Evolutionary conservation across 1,139 yeast genomes (phyloP).

Genomic region (Hanseniaspora uvarum): DNA sequence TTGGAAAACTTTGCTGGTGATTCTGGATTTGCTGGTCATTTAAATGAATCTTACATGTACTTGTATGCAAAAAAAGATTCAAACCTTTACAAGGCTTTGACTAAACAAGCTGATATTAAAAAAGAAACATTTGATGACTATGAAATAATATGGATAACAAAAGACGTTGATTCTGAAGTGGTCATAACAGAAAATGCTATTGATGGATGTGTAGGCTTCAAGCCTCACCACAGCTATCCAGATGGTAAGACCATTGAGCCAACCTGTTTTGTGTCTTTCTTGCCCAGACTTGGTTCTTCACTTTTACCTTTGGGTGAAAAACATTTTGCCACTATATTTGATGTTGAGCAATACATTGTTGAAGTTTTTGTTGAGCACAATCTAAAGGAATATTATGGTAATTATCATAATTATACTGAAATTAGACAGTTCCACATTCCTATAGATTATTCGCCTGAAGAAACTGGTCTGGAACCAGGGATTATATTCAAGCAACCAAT

Average conservation of each 20-base stretch:
- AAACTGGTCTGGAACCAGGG: slow-evolving; percentile 15
- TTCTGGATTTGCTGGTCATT: slow-evolving; percentile 26
- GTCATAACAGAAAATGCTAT: slow-evolving; percentile 23
- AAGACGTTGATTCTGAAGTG: slow-evolving; percentile 11
- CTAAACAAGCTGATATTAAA: not conserved
- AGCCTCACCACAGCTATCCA: slow-evolving; percentile 25
- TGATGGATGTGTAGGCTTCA: slow-evolving; percentile 42
- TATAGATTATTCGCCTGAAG: slow-evolving; percentile 9
- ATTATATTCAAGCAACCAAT: slow-evolving; percentile 9
- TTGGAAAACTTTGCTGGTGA: slow-evolving; percentile 31
- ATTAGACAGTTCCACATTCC: slow-evolving; percentile 22
- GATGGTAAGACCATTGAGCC: slow-evolving; percentile 31
- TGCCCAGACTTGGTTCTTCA: slow-evolving; percentile 36
- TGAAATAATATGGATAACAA: not conserved
- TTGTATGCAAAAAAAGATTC: slow-evolving; percentile 18
- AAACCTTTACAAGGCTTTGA: not conserved
- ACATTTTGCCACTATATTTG: slow-evolving; percentile 19
- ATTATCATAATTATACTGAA: slow-evolving; percentile 36
- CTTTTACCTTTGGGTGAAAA: slow-evolving; percentile 28
- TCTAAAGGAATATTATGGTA: slow-evolving; percentile 39
- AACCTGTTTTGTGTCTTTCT: slow-evolving; percentile 46
- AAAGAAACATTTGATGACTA: slow-evolving; percentile 1
- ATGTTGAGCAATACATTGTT: slow-evolving; percentile 21
- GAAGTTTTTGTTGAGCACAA: slow-evolving; percentile 45
- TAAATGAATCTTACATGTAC: slow-evolving; percentile 21